Conservation (phyloP, 2,329 filamentous ascomycete species). For the Tolypocladium sp. region DNA sequence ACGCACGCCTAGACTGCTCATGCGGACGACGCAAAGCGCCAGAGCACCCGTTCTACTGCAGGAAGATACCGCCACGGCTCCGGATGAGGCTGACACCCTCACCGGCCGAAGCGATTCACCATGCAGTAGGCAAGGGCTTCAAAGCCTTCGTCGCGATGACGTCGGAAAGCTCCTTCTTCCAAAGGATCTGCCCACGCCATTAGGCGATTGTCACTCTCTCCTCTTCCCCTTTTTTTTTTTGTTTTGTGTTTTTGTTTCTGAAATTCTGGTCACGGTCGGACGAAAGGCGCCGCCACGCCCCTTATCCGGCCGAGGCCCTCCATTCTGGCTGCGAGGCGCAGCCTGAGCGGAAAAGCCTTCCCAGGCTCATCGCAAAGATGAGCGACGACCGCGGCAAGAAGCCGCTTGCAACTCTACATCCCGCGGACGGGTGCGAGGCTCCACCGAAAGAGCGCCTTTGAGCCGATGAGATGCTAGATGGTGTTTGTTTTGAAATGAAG, state of each 20-base stretch:
- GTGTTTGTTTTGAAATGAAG: neutral
- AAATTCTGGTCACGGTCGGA: neutral
- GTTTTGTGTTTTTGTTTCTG: neutral
- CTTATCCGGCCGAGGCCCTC: neutral
- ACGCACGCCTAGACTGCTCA: neutral
- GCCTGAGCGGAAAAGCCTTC: neutral
- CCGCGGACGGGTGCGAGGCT: neutral
- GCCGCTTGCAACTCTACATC: neutral
- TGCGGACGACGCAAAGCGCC: conserved; percentile 1
- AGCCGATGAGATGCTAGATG: neutral
- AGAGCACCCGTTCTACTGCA: conserved; percentile 2
- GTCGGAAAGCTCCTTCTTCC: neutral
- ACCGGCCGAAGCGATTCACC: neutral
- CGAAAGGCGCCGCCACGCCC: neutral
- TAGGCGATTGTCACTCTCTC: neutral
- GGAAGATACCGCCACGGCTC: neutral
- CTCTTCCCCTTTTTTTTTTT: no score
- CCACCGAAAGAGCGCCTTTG: neutral
- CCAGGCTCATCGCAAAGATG: neutral
- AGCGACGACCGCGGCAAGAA: neutral
- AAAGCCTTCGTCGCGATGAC: neutral
- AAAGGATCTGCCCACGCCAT: neutral
- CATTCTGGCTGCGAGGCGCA: neutral
- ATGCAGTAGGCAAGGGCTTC: neutral
- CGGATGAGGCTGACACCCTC: neutral